phyloP scores from a whole-genome alignment of 2,329 filamentous ascomycete species.

The Trichoderma oligosporum region DNA sequence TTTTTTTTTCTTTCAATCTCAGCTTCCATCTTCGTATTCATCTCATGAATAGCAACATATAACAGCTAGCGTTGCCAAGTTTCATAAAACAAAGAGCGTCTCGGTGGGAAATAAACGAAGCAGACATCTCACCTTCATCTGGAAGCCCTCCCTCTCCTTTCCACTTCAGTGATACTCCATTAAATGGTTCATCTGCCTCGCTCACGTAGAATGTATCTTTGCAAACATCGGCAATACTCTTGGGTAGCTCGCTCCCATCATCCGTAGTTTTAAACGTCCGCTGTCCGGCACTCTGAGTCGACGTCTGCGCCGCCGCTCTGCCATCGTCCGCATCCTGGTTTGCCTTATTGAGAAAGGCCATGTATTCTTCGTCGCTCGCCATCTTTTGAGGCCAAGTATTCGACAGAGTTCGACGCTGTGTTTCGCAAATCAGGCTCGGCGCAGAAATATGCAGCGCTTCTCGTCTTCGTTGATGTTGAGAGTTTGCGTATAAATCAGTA shows the following conservation, averaged over 20 bases:
- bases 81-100: no score
- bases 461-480: background rate
- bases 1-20: background rate
- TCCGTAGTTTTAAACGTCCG: slow-evolving; percentile 50
- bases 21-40: background rate
- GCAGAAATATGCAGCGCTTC: background rate
- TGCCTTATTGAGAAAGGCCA: slow-evolving; percentile 80
- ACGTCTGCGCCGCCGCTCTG: slow-evolving; percentile 21
- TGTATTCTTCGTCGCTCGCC: slow-evolving; percentile 78
- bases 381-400: slow-evolving; percentile 41
- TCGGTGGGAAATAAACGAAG: background rate
- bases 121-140: slow-evolving; percentile 51
- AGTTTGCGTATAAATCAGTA: background rate
- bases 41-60: no score
- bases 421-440: background rate
- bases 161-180: slow-evolving; percentile 67
- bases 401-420: slow-evolving; percentile 22
- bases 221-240: slow-evolving; percentile 47
- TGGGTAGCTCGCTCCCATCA: slow-evolving; percentile 57
- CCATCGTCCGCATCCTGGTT: slow-evolving; percentile 68
- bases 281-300: slow-evolving; percentile 23
- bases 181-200: slow-evolving; percentile 83
- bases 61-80: no score
- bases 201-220: slow-evolving; percentile 66
- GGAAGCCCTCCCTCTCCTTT: slow-evolving; percentile 49